Base-by-base conservation (phyloP, 257 asterid species). In the Fraxinus americana region DNA sequence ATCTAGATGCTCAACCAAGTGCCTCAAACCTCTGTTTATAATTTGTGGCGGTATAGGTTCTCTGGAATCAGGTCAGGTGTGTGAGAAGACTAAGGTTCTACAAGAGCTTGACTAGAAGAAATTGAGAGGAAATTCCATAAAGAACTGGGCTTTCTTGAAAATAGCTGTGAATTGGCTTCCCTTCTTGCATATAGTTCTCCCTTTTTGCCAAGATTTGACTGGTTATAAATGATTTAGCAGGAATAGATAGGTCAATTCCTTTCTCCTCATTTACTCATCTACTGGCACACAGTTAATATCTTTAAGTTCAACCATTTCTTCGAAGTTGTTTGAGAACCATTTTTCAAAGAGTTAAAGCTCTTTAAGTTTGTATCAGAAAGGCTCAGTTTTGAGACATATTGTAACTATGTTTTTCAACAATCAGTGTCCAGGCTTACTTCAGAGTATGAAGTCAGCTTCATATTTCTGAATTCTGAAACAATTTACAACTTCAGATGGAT, bases 241-340 rank as follows among this genome's bases (percentile, higher is more conserved):
- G 66, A 57, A 57, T 57, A 57, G 66, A 57, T 57, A 57, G 10
- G 66, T 57, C 27, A 57, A 57, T 57, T 57, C 66, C 27, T 57
- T 57, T 57, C 10, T 57, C 21, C 66, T 57, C 29, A 57, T n/a
- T 57, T 7, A 57, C 27, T 19, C 25, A 57, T 54, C 23, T 4
- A 54, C 7, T 7, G 65, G 27, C 65, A 54, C 63, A 17, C 25
- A 54, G 63, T 19, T 19, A 6, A 54, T n/a, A n/a, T 54, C 27
- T 7, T 54, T 54, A 54, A 19, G 65, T 54, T 54, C 27, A n/a
- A 54, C 4, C 27, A n/a, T 54, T 54, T 54, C 65, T 7, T 54
- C 7, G 8, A 54, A 54, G 65, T 7, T 54, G 65, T 17, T 54
- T 54, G n/a, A 54, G 65, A 8, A 54, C 65, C 8, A 6, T 17